Evolutionary conservation across 2,329 filamentous ascomycete genomes (phyloP).

Genomic region (Calonectria pseudoturangicola): DNA sequence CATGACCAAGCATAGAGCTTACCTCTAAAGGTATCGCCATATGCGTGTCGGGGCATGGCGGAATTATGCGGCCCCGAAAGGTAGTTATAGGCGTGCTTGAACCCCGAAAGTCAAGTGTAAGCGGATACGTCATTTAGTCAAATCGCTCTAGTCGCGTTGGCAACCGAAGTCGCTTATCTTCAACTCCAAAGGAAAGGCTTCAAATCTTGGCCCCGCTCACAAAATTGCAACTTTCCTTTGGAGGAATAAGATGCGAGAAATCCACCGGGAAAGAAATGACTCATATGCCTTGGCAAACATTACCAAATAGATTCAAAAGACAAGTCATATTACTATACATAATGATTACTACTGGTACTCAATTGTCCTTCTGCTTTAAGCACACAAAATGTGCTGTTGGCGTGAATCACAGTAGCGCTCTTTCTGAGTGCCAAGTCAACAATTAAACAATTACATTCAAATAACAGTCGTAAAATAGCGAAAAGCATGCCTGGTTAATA

Average conservation of each 20-base stretch:
- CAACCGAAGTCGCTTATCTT: conserved; percentile 26
- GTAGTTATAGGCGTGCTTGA: conserved; percentile 23
- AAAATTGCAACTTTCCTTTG: conserved; percentile 1
- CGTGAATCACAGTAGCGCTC: no score
- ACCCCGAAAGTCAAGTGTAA: conserved; percentile 26
- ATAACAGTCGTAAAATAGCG: no score
- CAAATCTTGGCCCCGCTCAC: conserved; percentile 15
- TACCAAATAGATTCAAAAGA: neutral
- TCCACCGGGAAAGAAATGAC: neutral
- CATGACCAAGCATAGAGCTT: conserved; percentile 6
- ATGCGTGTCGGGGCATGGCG: conserved; percentile 3
- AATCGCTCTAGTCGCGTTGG: neutral
- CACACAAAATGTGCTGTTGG: no score
- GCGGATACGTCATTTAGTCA: conserved; percentile 2
- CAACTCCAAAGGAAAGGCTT: conserved; percentile 36
- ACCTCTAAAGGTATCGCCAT: conserved; percentile 35
- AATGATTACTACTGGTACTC: no score
- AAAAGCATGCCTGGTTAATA: no score
- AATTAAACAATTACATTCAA: no score
- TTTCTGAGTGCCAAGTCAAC: no score
- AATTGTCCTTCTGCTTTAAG: no score
- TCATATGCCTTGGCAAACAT: neutral
- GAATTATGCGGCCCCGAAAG: conserved; percentile 14
- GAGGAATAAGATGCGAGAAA: conserved; percentile 2
- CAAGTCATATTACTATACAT: no score